Conservation (phyloP, 1,284 basidiomycete genomes). For the Anthracocystis setariae region DNA sequence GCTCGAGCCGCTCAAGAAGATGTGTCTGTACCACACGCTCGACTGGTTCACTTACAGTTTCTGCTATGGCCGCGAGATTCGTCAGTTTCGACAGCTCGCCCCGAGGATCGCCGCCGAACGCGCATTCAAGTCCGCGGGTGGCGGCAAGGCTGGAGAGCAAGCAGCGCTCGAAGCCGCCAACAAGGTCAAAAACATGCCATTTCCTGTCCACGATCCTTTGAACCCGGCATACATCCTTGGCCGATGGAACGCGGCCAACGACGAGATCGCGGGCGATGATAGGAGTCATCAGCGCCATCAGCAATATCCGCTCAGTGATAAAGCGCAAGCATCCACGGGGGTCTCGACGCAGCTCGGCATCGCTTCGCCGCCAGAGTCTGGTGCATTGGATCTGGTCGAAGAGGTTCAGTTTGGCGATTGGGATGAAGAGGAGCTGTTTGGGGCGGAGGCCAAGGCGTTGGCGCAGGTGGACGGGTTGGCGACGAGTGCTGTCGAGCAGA, state of each 20-base stretch:
- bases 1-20: constrained; percentile 53
- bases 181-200: constrained; percentile 16
- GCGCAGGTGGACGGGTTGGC: constrained; percentile 6
- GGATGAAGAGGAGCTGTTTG: constrained; percentile 48
- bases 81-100: constrained; percentile 53
- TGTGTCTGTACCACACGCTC: constrained; percentile 55
- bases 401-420: constrained; percentile 58
- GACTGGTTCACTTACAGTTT: constrained; percentile 65
- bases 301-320: constrained; percentile 7
- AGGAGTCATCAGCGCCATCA: constrained; percentile 24
- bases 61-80: constrained; percentile 56
- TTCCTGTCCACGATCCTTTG: constrained; percentile 46
- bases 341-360: constrained; percentile 13
- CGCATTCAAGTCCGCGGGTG: constrained; percentile 30
- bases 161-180: constrained; percentile 35
- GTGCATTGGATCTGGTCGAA: constrained; percentile 57
- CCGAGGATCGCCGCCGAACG: constrained; percentile 21
- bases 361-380: constrained; percentile 15
- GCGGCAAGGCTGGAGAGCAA: constrained; percentile 32
- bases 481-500: constrained; percentile 2
- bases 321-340: not conserved
- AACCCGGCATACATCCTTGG: constrained; percentile 4
- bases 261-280: constrained; percentile 40
- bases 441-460: constrained; percentile 34
- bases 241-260: constrained; percentile 11